Percentiles rank a stretch among this genome's conserved stretches.
Conservation (phyloP, 768 basidiomycete species). For the Lactifluus echinatus region DNA sequence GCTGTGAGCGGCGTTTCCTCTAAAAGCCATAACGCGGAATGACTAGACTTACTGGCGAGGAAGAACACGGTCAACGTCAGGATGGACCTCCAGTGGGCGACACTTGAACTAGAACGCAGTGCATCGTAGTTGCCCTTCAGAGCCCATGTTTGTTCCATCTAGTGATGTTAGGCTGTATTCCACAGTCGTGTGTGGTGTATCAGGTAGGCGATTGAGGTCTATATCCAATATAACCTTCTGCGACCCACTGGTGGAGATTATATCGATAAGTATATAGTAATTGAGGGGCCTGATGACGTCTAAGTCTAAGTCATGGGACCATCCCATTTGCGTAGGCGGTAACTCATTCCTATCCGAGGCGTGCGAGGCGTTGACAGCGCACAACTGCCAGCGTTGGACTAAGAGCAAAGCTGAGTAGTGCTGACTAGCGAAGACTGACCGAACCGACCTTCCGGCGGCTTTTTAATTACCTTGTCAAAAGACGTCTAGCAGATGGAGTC, state of each 20-base stretch:
- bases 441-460: not conserved
- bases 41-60: conserved; percentile 2
- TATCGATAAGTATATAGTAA: too few species aligned
- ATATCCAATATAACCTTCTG: not conserved
- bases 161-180: not conserved
- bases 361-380: too few species aligned
- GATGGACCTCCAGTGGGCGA: conserved; percentile 10
- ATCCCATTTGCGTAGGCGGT: too few species aligned
- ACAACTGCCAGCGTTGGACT: too few species aligned
- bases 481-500: conserved; percentile 1
- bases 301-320: too few species aligned
- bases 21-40: not conserved
- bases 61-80: conserved; percentile 12
- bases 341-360: too few species aligned
- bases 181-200: not conserved
- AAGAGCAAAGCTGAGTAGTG: too few species aligned
- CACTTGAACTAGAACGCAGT: not conserved
- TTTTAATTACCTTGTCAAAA: not conserved
- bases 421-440: too few species aligned
- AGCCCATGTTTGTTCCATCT: not conserved
- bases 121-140: not conserved
- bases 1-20: not conserved
- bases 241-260: too few species aligned
- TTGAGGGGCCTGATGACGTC: not conserved
- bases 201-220: not conserved